Percentiles rank a stretch among this genome's conserved stretches.
These are phyloP conservation scores for Fraxinus ornus DNA, from an alignment of 305 asterid genomes.

Conservation along the genomic window DNA sequence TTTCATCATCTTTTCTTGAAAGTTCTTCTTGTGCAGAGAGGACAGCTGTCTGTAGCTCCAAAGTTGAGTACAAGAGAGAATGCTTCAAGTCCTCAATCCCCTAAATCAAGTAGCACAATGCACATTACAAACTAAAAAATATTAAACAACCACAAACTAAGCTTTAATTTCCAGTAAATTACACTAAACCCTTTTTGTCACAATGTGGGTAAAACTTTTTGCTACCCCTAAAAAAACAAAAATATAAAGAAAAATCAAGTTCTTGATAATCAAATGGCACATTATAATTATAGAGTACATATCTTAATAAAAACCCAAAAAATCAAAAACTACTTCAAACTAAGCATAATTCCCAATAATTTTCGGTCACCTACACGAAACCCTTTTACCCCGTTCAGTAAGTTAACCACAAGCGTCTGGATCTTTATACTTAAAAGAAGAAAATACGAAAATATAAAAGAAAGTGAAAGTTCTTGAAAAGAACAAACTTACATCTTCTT, in stretches of 20 bases:
- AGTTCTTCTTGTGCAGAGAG: conserved; percentile 68
- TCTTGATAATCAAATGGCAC: background rate
- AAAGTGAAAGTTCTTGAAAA: background rate
- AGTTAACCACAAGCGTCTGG: background rate
- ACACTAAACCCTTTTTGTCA: background rate
- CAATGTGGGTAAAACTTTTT: no score
- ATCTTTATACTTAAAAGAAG: background rate
- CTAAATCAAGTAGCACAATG: conserved; percentile 27
- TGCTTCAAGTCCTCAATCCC: conserved; percentile 78
- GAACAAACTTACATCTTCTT: conserved; percentile 64
- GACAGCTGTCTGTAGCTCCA: conserved; percentile 75
- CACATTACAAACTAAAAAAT: background rate
- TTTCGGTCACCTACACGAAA: background rate
- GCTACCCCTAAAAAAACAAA: background rate
- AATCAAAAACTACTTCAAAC: background rate
- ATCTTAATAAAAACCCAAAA: background rate
- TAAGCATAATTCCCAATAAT: background rate
- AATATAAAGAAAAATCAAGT: background rate
- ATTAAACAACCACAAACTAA: background rate
- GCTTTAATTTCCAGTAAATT: background rate
- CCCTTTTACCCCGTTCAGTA: background rate
- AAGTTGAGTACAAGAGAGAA: conserved; percentile 64
- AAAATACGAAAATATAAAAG: background rate
- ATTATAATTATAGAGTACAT: background rate
- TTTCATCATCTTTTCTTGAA: conserved; percentile 78